Percentiles rank a stretch among this genome's conserved stretches.
Evolutionary conservation across 148 eudicot genomes (phyloP).

Genomic region (Amaranthus hypochondriacus): DNA sequence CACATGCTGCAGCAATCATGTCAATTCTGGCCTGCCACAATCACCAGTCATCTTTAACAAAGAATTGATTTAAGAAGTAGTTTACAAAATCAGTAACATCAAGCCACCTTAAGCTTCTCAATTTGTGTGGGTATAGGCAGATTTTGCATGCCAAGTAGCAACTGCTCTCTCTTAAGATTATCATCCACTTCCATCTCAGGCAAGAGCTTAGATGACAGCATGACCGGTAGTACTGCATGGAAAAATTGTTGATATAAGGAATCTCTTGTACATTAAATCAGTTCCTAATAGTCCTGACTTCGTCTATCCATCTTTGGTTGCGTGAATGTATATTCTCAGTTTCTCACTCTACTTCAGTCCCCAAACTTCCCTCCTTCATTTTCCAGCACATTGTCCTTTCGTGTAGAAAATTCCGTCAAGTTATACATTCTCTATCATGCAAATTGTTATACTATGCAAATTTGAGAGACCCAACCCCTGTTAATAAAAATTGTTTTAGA

Average conservation of each 20-base stretch:
- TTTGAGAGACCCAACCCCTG: background rate
- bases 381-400: background rate
- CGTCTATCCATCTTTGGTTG: background rate
- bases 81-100: constrained; percentile 1
- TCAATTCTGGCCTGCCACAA: constrained; percentile 73
- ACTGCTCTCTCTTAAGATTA: constrained; percentile 71
- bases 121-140: constrained; percentile 62
- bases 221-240: constrained; percentile 80
- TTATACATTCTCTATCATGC: background rate
- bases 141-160: constrained; percentile 76
- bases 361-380: background rate
- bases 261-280: background rate
- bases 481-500: no score
- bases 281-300: background rate
- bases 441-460: background rate
- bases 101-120: constrained; percentile 79
- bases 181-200: constrained; percentile 96
- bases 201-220: constrained; percentile 96
- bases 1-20: constrained; percentile 95
- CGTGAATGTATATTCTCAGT: background rate
- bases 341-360: background rate
- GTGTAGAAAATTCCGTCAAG: background rate
- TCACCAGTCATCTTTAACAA: constrained; percentile 12
- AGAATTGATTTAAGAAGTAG: background rate
- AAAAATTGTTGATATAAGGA: constrained; percentile 5